phyloP scores from a whole-genome alignment of 1,139 yeast species.

The Saccharomyces uvarum region DNA sequence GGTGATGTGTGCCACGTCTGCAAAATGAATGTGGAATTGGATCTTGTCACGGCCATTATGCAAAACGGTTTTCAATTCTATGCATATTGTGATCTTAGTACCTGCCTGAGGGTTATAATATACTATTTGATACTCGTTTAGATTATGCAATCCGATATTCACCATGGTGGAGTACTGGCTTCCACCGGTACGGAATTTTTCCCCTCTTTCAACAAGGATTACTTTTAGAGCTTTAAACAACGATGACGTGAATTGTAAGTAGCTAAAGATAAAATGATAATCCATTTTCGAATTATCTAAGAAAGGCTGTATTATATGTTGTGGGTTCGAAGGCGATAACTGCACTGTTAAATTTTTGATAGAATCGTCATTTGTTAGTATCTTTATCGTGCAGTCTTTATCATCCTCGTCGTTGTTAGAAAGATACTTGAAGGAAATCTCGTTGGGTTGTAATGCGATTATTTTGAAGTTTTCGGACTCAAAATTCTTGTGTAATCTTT shows the following conservation, averaged over 20 bases:
- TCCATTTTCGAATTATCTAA: constrained; percentile 24
- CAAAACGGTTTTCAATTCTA: constrained; percentile 25
- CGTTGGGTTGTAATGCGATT: constrained; percentile 29
- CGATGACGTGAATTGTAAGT: constrained; percentile 31
- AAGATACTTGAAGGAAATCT: constrained; percentile 31
- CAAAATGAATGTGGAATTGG: constrained; percentile 27
- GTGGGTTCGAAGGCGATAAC: constrained; percentile 30
- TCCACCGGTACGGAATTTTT: constrained; percentile 3
- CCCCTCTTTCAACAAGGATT: constrained; percentile 14
- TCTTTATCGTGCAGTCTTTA: constrained; percentile 30
- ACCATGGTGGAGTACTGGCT: constrained; percentile 14
- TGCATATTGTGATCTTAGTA: constrained; percentile 23
- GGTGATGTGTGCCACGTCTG: constrained; percentile 26
- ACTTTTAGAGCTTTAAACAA: constrained; percentile 23
- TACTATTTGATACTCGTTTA: constrained; percentile 27
- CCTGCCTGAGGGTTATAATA: constrained; percentile 23
- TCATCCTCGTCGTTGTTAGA: constrained; percentile 17
- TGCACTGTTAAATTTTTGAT: constrained; percentile 28
- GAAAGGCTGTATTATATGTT: constrained; percentile 30
- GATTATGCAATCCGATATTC: constrained; percentile 25
- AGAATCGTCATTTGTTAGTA: constrained; percentile 24
- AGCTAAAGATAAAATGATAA: constrained; percentile 31
- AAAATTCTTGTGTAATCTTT: constrained; percentile 29
- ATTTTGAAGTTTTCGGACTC: constrained; percentile 28
- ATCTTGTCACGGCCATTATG: constrained; percentile 21